Base-by-base conservation (phyloP, 2,329 filamentous ascomycete species). In the Neopestalotiopsis clavispora region DNA sequence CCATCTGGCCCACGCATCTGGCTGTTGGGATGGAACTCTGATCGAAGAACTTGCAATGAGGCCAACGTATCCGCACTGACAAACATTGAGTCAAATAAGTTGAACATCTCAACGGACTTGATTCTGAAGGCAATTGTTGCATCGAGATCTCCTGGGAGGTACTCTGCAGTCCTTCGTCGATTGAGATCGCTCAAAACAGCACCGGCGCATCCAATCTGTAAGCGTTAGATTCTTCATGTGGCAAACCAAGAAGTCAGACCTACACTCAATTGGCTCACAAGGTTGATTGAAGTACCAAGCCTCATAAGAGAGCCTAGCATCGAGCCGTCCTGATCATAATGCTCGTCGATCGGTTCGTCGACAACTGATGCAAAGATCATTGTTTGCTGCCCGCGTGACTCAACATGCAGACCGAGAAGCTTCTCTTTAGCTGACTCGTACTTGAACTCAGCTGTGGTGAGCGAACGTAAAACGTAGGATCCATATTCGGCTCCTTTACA, bases 11-110 rank as follows among this genome's bases (percentile, higher is more conserved):
- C 92, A 80, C 92, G 91, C 73, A 91, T 92, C 71, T 95, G 92
- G 62, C 88, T 90, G 75, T 94, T 94, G 4, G 94, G 95, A 78
- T 97, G 94, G 12, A 89, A 89, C 77, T 98, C 95, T 1, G 92
- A 90, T 67, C 92, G 91, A 32, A 97, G 85, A 34, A 99, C 93
- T 74, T 98, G 95, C 9, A 99, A 86, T 1, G 94, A 94, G 14
- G 89, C 81, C 57, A 98, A 82, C 0, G 95, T 93, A 75, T 98
- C 94, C 2, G 87, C 83, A 73, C 94, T 96, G 72, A 98, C 85
- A 75, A 96, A 94, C 90, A 95, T 94, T 65, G 82, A 82, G 67
- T 84, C 78, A 49, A 80, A 79, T 30, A 97, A 82, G 40, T 87
- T 91, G 78, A 97, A 94, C 89, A 94, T 95, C 75, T 92, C 87